Conservation (phyloP, 192 early-diverging fungal species). For the Mortierella hygrophila region DNA sequence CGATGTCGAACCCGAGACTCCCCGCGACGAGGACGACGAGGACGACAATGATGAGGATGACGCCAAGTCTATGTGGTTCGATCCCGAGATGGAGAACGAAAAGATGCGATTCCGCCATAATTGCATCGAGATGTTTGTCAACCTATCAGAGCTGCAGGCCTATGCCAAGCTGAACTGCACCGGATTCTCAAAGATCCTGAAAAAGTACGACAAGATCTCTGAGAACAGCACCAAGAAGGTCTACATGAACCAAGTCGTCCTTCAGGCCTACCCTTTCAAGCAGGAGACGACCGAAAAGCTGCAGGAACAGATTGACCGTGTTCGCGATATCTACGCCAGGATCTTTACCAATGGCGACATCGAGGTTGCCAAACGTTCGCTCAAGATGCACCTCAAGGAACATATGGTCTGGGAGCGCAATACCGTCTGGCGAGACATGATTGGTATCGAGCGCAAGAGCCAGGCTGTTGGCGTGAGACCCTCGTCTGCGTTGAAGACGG, state of each 20-base stretch:
- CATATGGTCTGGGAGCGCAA: constrained; percentile 97
- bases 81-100: constrained; percentile 54
- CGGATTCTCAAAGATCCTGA: constrained; percentile 94
- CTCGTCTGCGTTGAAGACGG: constrained; percentile 24
- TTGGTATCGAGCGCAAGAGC: constrained; percentile 87
- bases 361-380: constrained; percentile 76
- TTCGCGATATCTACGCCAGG: constrained; percentile 74
- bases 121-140: constrained; percentile 83
- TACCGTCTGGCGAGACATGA: constrained; percentile 98
- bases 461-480: constrained; percentile 75
- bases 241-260: constrained; percentile 78
- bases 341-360: constrained; percentile 71
- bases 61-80: constrained; percentile 43
- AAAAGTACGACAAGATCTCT: constrained; percentile 98
- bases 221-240: constrained; percentile 72
- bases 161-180: constrained; percentile 92
- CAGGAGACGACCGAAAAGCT: constrained; percentile 70
- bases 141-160: constrained; percentile 87
- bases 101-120: constrained; percentile 58
- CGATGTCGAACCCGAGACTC: not conserved
- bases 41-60: constrained; percentile 40
- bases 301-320: constrained; percentile 71
- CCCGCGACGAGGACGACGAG: constrained; percentile 29
- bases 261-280: constrained; percentile 78
- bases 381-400: constrained; percentile 87